Base-by-base conservation (phyloP, 2,329 filamentous ascomycete genomes). In the Sporothrix sp. region DNA sequence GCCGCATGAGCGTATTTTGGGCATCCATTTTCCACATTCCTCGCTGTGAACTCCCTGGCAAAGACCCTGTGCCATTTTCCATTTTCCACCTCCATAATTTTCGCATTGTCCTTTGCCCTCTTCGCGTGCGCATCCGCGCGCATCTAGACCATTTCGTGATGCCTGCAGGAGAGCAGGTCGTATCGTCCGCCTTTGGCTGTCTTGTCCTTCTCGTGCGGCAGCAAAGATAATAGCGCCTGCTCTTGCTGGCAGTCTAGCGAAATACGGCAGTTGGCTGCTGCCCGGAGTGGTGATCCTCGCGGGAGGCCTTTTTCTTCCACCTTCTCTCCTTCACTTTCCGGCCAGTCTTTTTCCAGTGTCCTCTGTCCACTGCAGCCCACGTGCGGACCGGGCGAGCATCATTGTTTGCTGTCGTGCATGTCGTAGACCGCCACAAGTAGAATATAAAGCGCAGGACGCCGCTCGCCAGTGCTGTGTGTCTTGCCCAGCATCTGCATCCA, bases 11-110 rank as follows among this genome's bases (percentile, higher is more conserved):
- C n/a, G n/a, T n/a, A n/a, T n/a, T n/a, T n/a, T n/a, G n/a, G n/a
- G n/a, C n/a, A n/a, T n/a, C n/a, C 40, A 44, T 44, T 44, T 44
- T 44, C 40, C 7, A 44, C 40, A 44, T 44, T 30, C 39, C 13
- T 4, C 18, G 33, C n/a, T 16, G 27, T 30, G 25, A 3, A 25
- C 25, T 28, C 25, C 25, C 25, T 10, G 25, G 25, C 25, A 10
- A 28, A n/a, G n/a, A 38, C 18, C 37, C 13, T 4, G 7, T 14
- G n/a, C n/a, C n/a, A 40, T 40, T 25, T 27, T 40, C 13, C 37
- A 40, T 40, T 40, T 40, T 14, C 13, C 38, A 27, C 9, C 38
- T 40, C 38, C 38, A 28, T 40, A n/a, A 27, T 40, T 40, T 16
- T 27, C 21, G 20, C 23, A 2, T 8, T 18, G 10, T 2, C 9